Base-by-base conservation (phyloP, 768 basidiomycete species). In the Auricularia cornea region DNA sequence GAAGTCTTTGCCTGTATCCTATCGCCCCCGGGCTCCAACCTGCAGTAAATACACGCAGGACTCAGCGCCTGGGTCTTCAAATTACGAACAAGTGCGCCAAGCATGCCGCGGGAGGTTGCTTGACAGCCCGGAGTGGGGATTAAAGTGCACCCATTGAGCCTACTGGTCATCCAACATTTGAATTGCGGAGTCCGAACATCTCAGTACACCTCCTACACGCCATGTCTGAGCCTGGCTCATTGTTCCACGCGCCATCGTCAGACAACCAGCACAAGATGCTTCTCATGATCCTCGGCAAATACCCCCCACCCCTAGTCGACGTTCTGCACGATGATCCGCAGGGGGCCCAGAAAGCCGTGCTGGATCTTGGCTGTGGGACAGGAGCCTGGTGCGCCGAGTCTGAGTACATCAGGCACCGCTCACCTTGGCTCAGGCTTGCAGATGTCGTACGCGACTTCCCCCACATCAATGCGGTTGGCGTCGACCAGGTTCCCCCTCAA, bases 401-500 rank as follows among this genome's bases (percentile, higher is more conserved):
- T 60, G 11, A 10, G 23, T 29, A 23, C 48, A 18, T 60, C 56
- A 35, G 51, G 57, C 52, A 29, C 31, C 28, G 63, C 67, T 61
- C 44, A 38, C 29, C 52, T 28, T 48, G 31, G 59, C 30, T 40
- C 16, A 92, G 90, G 90, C 88, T 91, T 67, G 80, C 88, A 72
- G 87, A 91, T 48, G 77, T 85, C 33, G 89, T 88, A 38, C 79
- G 79, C 59, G 87, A 90, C 69, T 92, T 87, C 71, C 88, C 90
- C 40, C 71, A 87, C 66, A 83, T 82, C 72, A 79, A 75, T 66
- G 81, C 83, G 26, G 86, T 92, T 30, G 90, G 86, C 40, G 88
- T 92, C 32, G 90, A 92, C 74, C 78, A 91, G 30, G 84, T 90
- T 65, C 90, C 90, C 61, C 88, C 91, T 87, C 86, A 89, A 74